These are phyloP conservation scores for Mantamonas sphyraenae DNA, from an alignment of 78 protist species.

Conservation along the genomic window DNA sequence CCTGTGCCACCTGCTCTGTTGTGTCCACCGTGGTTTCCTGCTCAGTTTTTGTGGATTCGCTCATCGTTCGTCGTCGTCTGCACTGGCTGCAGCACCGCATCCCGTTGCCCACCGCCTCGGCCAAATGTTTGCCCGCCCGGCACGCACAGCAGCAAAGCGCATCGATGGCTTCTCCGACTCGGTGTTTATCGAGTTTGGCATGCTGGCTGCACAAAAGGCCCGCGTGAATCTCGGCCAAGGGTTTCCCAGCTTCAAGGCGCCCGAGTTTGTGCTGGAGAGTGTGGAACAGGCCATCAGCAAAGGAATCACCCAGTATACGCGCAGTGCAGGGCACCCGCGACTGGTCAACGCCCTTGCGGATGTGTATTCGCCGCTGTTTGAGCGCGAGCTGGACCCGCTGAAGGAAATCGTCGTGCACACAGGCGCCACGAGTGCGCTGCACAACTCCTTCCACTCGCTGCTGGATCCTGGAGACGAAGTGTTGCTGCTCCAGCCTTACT, in stretches of 20 bases:
- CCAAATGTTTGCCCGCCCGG: too few species aligned
- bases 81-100: too few species aligned
- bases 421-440: constrained; percentile 58
- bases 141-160: too few species aligned
- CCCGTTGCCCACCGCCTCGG: too few species aligned
- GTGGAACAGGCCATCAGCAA: not conserved
- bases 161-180: not conserved
- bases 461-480: constrained; percentile 76
- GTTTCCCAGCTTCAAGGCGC: constrained; percentile 30
- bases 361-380: constrained; percentile 34
- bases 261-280: constrained; percentile 22
- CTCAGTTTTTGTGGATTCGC: too few species aligned
- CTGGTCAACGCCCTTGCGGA: constrained; percentile 44
- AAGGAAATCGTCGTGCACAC: constrained; percentile 33
- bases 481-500: constrained; percentile 75
- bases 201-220: constrained; percentile 19
- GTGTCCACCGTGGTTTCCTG: too few species aligned
- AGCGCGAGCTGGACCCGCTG: constrained; percentile 31
- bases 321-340: constrained; percentile 42
- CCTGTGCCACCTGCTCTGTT: too few species aligned
- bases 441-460: constrained; percentile 32
- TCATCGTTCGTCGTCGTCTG: too few species aligned
- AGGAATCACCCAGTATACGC: constrained; percentile 47
- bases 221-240: constrained; percentile 58
- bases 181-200: constrained; percentile 23